Evolutionary conservation across 2,329 filamentous ascomycete genomes (phyloP).

Genomic region (Xylariaceae sp.): DNA sequence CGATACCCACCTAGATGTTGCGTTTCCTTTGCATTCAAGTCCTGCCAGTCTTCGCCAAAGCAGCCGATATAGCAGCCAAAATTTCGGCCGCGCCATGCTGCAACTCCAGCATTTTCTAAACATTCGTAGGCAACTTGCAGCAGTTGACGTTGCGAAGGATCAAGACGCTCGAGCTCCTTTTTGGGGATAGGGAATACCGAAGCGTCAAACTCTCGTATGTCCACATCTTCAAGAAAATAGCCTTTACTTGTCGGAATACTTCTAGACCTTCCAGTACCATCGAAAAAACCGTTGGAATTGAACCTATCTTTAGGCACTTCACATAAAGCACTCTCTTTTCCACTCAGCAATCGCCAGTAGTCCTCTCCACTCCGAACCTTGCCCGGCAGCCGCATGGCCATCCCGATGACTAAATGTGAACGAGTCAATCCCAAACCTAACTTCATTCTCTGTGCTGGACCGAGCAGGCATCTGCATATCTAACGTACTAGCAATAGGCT

Average conservation of each 20-base stretch:
- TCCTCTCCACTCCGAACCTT: neutral
- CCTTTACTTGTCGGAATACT: neutral
- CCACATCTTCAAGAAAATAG: neutral
- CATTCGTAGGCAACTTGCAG: slow-evolving; percentile 33
- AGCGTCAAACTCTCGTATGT: neutral
- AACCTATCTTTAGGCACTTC: neutral
- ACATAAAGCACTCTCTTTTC: neutral
- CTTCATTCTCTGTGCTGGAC: no score
- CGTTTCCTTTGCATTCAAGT: slow-evolving; percentile 20
- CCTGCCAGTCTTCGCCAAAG: slow-evolving; percentile 31
- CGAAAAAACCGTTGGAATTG: neutral
- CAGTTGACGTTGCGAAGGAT: slow-evolving; percentile 26
- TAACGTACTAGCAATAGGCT: no score
- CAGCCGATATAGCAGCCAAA: slow-evolving; percentile 32
- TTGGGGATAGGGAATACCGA: neutral
- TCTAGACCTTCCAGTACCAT: neutral
- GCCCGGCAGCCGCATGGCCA: neutral
- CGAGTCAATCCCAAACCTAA: no score
- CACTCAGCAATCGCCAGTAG: neutral
- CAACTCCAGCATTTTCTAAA: slow-evolving; percentile 32
- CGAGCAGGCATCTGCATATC: no score
- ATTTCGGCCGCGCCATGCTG: slow-evolving; percentile 24
- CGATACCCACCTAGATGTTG: slow-evolving; percentile 11
- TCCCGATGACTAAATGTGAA: no score
- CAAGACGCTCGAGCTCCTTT: neutral